phyloP scores from a whole-genome alignment of 1,139 yeast species.

The Saccharomyces hybrid region DNA sequence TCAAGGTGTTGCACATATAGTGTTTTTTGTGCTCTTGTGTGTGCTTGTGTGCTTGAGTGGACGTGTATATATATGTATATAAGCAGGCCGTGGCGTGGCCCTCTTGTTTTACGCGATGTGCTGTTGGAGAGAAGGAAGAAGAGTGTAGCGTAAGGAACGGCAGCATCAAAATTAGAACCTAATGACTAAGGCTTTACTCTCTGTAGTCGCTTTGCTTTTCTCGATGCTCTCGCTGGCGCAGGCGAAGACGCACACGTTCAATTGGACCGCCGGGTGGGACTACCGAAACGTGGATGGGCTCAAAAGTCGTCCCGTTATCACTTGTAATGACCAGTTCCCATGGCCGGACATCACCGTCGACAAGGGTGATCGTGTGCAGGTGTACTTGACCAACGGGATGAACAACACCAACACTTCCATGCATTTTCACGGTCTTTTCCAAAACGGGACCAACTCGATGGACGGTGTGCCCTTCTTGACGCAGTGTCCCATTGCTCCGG shows the following conservation, averaged over 20 bases:
- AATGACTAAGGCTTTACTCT: neutral
- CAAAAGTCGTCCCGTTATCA: slow-evolving; percentile 56
- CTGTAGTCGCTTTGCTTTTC: neutral
- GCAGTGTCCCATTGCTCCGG: slow-evolving; percentile 83
- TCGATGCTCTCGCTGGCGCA: slow-evolving; percentile 4
- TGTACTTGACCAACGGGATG: slow-evolving; percentile 65
- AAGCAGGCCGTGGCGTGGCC: neutral
- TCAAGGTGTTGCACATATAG: neutral
- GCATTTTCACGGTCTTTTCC: slow-evolving; percentile 92
- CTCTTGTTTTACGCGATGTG: neutral
- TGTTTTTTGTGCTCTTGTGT: no score
- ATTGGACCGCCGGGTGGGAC: slow-evolving; percentile 72
- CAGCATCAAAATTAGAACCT: neutral
- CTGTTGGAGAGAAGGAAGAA: neutral
- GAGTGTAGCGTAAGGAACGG: neutral
- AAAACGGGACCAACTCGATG: slow-evolving; percentile 61
- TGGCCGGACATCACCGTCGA: slow-evolving; percentile 67
- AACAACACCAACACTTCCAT: slow-evolving; percentile 60
- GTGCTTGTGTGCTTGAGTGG: neutral
- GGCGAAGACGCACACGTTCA: slow-evolving; percentile 56
- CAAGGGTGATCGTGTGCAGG: slow-evolving; percentile 67
- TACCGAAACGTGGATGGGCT: slow-evolving; percentile 74
- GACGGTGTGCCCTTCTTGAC: slow-evolving; percentile 86
- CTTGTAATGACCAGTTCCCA: slow-evolving; percentile 81
- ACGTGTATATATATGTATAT: neutral